phyloP scores from a whole-genome alignment of 441 rosid species.

The Populus hybrid region DNA sequence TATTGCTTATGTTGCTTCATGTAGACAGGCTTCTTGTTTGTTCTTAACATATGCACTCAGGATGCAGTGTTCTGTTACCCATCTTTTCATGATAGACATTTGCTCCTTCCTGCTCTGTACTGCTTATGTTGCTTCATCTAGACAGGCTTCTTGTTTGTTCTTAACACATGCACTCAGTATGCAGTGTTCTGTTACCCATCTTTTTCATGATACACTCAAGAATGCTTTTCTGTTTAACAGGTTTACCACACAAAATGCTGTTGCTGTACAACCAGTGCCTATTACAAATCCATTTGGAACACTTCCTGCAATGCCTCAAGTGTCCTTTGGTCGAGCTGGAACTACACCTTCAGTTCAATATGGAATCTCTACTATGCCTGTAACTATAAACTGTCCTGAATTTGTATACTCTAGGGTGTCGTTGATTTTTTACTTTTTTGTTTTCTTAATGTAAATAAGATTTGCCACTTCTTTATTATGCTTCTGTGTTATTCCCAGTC shows the following conservation, averaged over 20 bases:
- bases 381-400: constrained; percentile 33
- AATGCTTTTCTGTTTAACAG: constrained; percentile 32
- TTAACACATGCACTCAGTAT: background rate
- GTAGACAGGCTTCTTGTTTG: background rate
- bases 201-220: constrained; percentile 3
- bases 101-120: background rate
- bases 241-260: constrained; percentile 43
- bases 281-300: constrained; percentile 85
- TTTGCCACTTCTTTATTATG: background rate
- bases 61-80: too few relatives aligned
- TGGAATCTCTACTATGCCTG: constrained; percentile 96
- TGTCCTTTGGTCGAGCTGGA: constrained; percentile 81
- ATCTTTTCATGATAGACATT: background rate
- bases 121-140: background rate
- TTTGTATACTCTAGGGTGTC: background rate
- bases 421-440: background rate
- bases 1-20: background rate
- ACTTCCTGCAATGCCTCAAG: constrained; percentile 89
- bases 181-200: background rate
- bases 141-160: background rate
- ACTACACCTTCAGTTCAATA: constrained; percentile 77
- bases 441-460: background rate
- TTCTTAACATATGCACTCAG: background rate
- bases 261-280: constrained; percentile 50
- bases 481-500: background rate